Evolutionary conservation across 768 basidiomycete species (phyloP).

Genomic region (Mrakia hoshinonis): DNA sequence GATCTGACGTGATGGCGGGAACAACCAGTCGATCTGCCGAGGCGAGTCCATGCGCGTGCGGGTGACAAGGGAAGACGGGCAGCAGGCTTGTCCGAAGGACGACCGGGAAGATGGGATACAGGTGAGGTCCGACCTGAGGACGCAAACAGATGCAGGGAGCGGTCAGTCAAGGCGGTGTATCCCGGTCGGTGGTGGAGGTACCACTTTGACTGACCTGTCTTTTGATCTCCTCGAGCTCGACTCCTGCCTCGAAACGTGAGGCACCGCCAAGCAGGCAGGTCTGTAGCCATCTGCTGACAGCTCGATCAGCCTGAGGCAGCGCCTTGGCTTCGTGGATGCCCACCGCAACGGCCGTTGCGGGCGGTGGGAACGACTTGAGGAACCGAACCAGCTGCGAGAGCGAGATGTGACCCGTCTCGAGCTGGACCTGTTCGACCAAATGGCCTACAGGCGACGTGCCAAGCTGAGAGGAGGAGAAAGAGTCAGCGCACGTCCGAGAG

Average conservation of each 20-base stretch:
- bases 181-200: too few relatives aligned
- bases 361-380: conserved; percentile 7
- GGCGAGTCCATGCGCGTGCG: conserved; percentile 17
- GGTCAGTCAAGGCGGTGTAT: too few relatives aligned
- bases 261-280: not conserved
- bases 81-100: not conserved
- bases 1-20: not conserved
- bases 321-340: too few relatives aligned
- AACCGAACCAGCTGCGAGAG: conserved; percentile 13
- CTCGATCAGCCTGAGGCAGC: not conserved
- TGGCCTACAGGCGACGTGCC: not conserved
- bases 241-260: not conserved
- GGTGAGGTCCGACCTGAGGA: not conserved
- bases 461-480: not conserved
- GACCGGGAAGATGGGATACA: not conserved
- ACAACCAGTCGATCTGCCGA: not conserved
- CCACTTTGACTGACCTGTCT: conserved; percentile 4
- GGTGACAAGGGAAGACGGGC: not conserved
- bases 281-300: conserved; percentile 11
- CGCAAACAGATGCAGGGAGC: not conserved
- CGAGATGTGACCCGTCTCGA: conserved; percentile 25
- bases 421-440: conserved; percentile 15
- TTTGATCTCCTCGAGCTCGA: conserved; percentile 19
- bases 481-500: not conserved
- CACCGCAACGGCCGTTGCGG: not conserved